phyloP scores from a whole-genome alignment of 192 early-diverging fungal genomes.

The Glomus cerebriforme region DNA sequence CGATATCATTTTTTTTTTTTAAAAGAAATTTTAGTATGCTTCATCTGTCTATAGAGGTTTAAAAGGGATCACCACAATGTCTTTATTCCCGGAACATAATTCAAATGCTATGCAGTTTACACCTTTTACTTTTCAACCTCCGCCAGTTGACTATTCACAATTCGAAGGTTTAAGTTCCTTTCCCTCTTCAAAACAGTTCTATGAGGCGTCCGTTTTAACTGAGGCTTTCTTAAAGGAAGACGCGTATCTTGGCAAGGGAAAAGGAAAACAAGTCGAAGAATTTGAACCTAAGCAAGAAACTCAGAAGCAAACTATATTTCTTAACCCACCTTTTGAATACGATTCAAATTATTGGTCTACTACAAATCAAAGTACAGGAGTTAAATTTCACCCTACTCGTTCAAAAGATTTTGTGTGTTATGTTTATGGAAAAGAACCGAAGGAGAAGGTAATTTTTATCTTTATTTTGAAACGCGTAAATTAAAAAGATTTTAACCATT shows the following conservation, averaged over 20 bases:
- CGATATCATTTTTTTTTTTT: too few relatives aligned
- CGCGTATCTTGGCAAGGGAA: background rate
- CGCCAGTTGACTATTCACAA: background rate
- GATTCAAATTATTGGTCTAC: background rate
- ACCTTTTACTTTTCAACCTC: background rate
- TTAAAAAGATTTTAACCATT: background rate
- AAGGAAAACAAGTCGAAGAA: background rate
- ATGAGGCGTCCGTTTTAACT: background rate
- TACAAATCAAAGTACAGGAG: background rate
- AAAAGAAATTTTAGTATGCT: too few relatives aligned
- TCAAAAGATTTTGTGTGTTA: constrained; percentile 8
- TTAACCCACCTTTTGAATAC: background rate
- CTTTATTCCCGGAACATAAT: background rate
- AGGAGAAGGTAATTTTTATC: background rate
- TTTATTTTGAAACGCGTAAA: background rate
- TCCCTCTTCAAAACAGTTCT: background rate
- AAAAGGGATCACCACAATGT: background rate
- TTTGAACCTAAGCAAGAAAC: background rate
- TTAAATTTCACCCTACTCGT: background rate
- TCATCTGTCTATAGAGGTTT: background rate
- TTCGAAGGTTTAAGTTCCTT: background rate
- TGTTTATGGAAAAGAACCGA: constrained; percentile 1
- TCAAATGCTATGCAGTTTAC: background rate
- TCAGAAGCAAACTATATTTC: background rate
- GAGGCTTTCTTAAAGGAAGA: background rate